phyloP scores from a whole-genome alignment of 441 rosid genomes.

The Melastoma candidum region DNA sequence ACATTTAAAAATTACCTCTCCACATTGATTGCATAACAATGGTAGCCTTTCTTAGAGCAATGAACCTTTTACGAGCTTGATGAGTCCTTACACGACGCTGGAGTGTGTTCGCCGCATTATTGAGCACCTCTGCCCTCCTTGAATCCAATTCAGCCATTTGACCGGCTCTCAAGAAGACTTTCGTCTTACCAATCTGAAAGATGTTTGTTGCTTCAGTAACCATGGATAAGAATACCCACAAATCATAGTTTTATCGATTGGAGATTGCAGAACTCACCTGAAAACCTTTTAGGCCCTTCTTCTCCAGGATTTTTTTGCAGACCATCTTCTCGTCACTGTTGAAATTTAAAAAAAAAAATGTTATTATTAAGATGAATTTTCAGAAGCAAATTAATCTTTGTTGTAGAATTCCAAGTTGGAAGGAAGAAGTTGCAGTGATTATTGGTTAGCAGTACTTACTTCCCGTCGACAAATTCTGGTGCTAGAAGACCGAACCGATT shows the following conservation, averaged over 20 bases:
- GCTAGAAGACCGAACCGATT: constrained; percentile 88
- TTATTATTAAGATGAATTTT: too few relatives aligned
- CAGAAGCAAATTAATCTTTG: too few relatives aligned
- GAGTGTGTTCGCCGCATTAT: constrained; percentile 78
- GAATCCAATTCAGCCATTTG: constrained; percentile 99
- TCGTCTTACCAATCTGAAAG: constrained; percentile 88
- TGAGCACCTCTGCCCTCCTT: constrained; percentile 75
- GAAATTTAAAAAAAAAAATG: constrained; percentile 16
- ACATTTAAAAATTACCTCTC: constrained; percentile 48
- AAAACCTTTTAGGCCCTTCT: constrained; percentile 76
- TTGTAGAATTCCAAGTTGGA: too few relatives aligned
- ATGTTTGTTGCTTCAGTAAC: background rate
- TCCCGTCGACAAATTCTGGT: constrained; percentile 64
- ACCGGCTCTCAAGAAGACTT: constrained; percentile 93
- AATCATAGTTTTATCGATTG: background rate
- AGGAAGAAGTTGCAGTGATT: too few relatives aligned
- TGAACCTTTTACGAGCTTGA: constrained; percentile 58
- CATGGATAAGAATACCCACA: background rate
- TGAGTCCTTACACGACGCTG: constrained; percentile 76
- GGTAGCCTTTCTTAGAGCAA: constrained; percentile 57
- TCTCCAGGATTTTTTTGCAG: constrained; percentile 70
- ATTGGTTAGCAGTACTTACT: constrained; percentile 36
- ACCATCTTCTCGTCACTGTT: constrained; percentile 83
- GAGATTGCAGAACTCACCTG: constrained; percentile 43
- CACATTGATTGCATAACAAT: constrained; percentile 56